A percentile compares a stretch with the other conserved stretches of the same genome.
These are phyloP conservation scores for Poterioochromonas sp. DNA, from an alignment of 352 stramenopile genomes.

Conservation along the genomic window DNA sequence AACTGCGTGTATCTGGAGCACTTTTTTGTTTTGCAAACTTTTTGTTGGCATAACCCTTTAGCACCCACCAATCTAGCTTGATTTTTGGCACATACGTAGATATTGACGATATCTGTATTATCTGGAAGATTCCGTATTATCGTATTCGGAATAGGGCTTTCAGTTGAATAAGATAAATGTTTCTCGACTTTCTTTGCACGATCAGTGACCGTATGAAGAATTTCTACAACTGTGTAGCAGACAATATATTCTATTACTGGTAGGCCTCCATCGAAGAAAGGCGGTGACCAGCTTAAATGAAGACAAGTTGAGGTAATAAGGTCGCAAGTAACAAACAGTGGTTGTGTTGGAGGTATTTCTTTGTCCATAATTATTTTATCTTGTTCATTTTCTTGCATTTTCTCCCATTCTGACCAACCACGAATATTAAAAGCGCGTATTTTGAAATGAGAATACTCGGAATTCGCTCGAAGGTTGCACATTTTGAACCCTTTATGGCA, in stretches of 20 bases:
- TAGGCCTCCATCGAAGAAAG: constrained; percentile 23
- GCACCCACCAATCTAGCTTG: neutral
- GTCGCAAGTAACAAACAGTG: neutral
- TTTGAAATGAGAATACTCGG: constrained; percentile 26
- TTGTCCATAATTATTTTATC: too few species aligned
- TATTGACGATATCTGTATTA: neutral
- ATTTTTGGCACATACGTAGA: neutral
- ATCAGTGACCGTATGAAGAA: constrained; percentile 11
- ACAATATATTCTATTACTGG: constrained; percentile 27
- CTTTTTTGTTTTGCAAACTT: neutral
- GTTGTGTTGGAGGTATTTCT: neutral
- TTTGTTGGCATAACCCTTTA: neutral
- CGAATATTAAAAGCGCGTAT: constrained; percentile 17
- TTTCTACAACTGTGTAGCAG: constrained; percentile 18
- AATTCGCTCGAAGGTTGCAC: neutral
- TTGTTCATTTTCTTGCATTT: neutral
- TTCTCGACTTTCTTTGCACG: neutral
- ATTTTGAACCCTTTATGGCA: constrained; percentile 22
- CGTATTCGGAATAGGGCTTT: neutral
- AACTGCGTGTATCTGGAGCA: neutral
- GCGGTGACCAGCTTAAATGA: constrained; percentile 4
- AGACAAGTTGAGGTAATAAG: constrained; percentile 17
- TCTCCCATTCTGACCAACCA: constrained; percentile 16
- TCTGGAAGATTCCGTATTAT: constrained; percentile 18
- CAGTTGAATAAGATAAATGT: neutral